These are phyloP conservation scores for Mycena galericulata DNA, from an alignment of 768 basidiomycete genomes.

Conservation along the genomic window DNA sequence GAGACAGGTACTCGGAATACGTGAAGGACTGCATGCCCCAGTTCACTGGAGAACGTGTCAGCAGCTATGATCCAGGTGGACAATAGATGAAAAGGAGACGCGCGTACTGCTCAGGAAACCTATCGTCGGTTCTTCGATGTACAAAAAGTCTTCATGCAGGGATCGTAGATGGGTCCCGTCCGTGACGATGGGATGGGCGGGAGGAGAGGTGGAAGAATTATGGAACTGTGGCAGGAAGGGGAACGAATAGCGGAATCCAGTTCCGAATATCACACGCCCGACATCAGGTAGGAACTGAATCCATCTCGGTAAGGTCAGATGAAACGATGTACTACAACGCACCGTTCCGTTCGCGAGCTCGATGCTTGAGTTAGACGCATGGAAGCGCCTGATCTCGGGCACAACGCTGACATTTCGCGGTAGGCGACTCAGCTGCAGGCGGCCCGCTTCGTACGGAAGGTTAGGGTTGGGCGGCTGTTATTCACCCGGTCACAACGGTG, in stretches of 20 bases:
- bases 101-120: constrained; percentile 38
- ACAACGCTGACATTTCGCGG: constrained; percentile 42
- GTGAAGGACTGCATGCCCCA: constrained; percentile 54
- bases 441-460: constrained; percentile 24
- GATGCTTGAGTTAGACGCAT: constrained; percentile 37
- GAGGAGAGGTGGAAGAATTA: constrained; percentile 28
- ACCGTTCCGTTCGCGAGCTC: constrained; percentile 45
- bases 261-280: constrained; percentile 45
- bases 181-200: constrained; percentile 41
- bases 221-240: constrained; percentile 48
- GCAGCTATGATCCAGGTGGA: not conserved
- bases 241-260: constrained; percentile 47
- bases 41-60: constrained; percentile 47
- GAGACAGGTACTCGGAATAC: constrained; percentile 50
- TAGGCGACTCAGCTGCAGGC: constrained; percentile 32
- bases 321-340: constrained; percentile 3
- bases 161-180: constrained; percentile 44
- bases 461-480: constrained; percentile 31
- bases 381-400: constrained; percentile 44
- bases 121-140: constrained; percentile 48
- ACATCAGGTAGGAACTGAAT: constrained; percentile 39
- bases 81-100: not conserved
- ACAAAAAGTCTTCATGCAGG: constrained; percentile 45
- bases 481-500: not conserved
- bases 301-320: constrained; percentile 2